These are phyloP conservation scores for Penicillium decumbens DNA, from an alignment of 2,329 filamentous ascomycete species.

Conservation along the genomic window DNA sequence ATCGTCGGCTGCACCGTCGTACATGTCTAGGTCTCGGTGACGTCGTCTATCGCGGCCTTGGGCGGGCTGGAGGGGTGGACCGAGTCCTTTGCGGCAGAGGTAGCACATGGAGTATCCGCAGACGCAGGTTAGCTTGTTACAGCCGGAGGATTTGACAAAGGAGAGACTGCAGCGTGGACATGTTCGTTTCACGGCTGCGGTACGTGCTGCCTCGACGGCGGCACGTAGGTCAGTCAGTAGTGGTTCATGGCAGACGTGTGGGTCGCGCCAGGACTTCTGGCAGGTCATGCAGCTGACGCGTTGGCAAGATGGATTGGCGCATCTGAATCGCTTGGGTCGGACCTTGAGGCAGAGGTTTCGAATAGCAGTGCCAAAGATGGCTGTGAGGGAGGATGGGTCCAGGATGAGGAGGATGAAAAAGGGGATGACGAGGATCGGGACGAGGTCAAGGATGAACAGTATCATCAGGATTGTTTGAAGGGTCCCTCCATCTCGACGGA, in stretches of 20 bases:
- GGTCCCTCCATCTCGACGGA: slow-evolving; percentile 52
- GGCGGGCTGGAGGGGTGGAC: slow-evolving; percentile 21
- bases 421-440: slow-evolving; percentile 48
- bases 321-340: slow-evolving; percentile 72
- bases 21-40: slow-evolving; percentile 38
- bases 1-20: slow-evolving; percentile 33
- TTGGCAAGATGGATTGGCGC: slow-evolving; percentile 63
- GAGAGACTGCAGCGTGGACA: slow-evolving; percentile 87
- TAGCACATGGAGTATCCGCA: slow-evolving; percentile 99
- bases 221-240: slow-evolving; percentile 76
- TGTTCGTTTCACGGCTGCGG: slow-evolving; percentile 87
- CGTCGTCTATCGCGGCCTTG: slow-evolving; percentile 3
- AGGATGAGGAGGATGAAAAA: slow-evolving; percentile 55
- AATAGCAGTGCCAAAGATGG: slow-evolving; percentile 57
- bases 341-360: slow-evolving; percentile 64
- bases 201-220: slow-evolving; percentile 88
- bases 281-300: slow-evolving; percentile 76
- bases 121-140: slow-evolving; percentile 93
- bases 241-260: slow-evolving; percentile 85
- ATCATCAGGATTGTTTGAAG: slow-evolving; percentile 50
- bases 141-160: slow-evolving; percentile 89
- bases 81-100: slow-evolving; percentile 71
- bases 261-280: slow-evolving; percentile 75
- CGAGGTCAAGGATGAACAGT: slow-evolving; percentile 42
- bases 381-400: slow-evolving; percentile 46